These are phyloP conservation scores for Tolypocladium cylindrosporum DNA, from an alignment of 2,329 filamentous ascomycete species.

Conservation along the genomic window DNA sequence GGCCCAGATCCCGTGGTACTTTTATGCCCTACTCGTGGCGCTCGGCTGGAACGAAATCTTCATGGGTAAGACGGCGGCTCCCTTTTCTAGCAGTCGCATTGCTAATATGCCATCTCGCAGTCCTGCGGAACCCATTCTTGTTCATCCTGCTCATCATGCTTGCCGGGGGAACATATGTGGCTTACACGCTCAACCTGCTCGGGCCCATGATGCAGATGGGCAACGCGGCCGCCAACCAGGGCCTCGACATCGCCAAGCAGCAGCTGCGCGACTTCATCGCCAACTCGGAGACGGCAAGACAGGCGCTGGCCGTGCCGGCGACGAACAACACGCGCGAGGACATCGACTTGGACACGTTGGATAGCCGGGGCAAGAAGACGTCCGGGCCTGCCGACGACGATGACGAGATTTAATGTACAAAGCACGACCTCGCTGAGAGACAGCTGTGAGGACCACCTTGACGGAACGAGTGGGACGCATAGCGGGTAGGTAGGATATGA, in stretches of 20 bases:
- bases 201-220: slow-evolving; percentile 94
- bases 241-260: slow-evolving; percentile 84
- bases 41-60: slow-evolving; percentile 99
- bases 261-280: slow-evolving; percentile 83
- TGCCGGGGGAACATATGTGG: slow-evolving; percentile 71
- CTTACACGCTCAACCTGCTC: slow-evolving; percentile 89
- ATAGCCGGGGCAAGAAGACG: slow-evolving; percentile 46
- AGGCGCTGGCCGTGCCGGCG: slow-evolving; percentile 70
- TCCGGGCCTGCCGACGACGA: slow-evolving; percentile 44
- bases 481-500: slow-evolving; percentile 8
- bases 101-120: slow-evolving; percentile 32
- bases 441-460: not conserved
- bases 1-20: slow-evolving; percentile 87
- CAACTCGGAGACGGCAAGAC: slow-evolving; percentile 72
- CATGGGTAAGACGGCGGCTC: slow-evolving; percentile 54
- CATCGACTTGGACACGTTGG: slow-evolving; percentile 50
- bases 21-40: slow-evolving; percentile 80
- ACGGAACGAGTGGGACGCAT: not conserved
- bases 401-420: slow-evolving; percentile 35
- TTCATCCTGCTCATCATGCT: slow-evolving; percentile 79
- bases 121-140: slow-evolving; percentile 86
- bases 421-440: not conserved
- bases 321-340: slow-evolving; percentile 29
- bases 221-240: slow-evolving; percentile 79
- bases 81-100: slow-evolving; percentile 1